Conservation (phyloP, 1,284 basidiomycete species). For the Xerocomus cyaneibrunnescens region DNA sequence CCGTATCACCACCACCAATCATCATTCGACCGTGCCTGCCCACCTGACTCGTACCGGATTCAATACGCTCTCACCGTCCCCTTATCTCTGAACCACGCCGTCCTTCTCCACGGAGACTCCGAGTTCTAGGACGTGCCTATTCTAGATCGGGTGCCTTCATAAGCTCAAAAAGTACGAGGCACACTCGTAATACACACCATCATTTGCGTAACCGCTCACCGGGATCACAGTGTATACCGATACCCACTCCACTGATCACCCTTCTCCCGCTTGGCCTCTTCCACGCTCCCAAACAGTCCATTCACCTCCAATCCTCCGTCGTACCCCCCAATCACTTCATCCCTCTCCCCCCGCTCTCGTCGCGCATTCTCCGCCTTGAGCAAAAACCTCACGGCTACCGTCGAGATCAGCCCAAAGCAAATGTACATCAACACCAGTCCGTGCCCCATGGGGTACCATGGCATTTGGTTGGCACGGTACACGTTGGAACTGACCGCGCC, state of each 20-base stretch:
- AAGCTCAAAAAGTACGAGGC: not conserved
- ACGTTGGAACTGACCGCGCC: conserved; percentile 72
- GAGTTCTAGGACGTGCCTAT: not conserved
- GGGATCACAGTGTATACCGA: conserved; percentile 41
- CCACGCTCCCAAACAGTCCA: conserved; percentile 47
- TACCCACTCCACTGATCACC: conserved; percentile 63
- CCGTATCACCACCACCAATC: not conserved
- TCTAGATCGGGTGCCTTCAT: not conserved
- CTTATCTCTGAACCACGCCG: not conserved
- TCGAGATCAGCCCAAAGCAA: conserved; percentile 56
- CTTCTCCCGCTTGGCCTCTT: conserved; percentile 55
- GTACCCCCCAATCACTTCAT: conserved; percentile 62
- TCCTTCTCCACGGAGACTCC: not conserved
- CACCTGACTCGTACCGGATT: not conserved
- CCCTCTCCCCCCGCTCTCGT: conserved; percentile 61
- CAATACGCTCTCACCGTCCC: not conserved
- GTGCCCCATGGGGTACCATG: conserved; percentile 70
- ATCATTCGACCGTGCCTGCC: not conserved
- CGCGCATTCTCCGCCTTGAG: conserved; percentile 60
- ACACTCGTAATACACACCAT: not conserved
- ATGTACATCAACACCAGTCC: conserved; percentile 72
- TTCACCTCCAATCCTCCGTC: conserved; percentile 45
- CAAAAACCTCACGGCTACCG: conserved; percentile 45
- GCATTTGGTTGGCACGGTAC: conserved; percentile 63
- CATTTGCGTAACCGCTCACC: not conserved